Evolutionary conservation across 2,329 filamentous ascomycete species (phyloP), one percentile per base, ranked within the genome.

Genomic region (Blastomyces silverae): DNA sequence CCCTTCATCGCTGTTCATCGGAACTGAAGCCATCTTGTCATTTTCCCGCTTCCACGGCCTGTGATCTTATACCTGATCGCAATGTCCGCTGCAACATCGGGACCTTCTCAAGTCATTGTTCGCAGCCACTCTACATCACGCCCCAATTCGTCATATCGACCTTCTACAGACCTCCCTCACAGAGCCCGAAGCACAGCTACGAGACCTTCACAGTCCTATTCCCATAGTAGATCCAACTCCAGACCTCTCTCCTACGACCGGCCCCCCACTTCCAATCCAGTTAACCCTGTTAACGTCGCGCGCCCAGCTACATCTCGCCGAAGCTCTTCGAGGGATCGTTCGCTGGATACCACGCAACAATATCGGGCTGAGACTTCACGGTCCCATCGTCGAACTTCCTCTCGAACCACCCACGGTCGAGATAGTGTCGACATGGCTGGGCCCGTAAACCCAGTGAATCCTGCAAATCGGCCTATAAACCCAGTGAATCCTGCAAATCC

Each of bases 301-400:
- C 81, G 83, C 63, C 79, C 85, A 48, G 70, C 77, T 62, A 76
- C 79, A 70, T 83, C 81, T 78, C 86, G 84, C 64, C 84, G 86
- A 78, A 87, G 83, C 79, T 82, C 85, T 66, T 89, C 86, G 71
- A 83, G 83, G 74, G 88, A 90, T 72, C 82, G 83, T 71, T 66
- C 75, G 73, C 66, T 76, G 79, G 69, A 74, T 75, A 64, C 72
- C 75, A 64, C 73, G 28, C 73, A 77, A 39, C 73, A 77, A 61
- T 77, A 82, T 70, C 84, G 82, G 75, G 80, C 82, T 75, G 86
- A 85, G 71, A 82, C 80, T 69, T 84, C 78, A 73, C 77, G 82
- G 67, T 76, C 77, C 65, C 74, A 76, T 64, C 75, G 75, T 60
- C 74, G 78, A 46, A 75, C 74, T 57, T 73, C 77, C 37, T 79